These are phyloP conservation scores for Fusarium siculi DNA, from an alignment of 2,329 filamentous ascomycete species.

Conservation along the genomic window DNA sequence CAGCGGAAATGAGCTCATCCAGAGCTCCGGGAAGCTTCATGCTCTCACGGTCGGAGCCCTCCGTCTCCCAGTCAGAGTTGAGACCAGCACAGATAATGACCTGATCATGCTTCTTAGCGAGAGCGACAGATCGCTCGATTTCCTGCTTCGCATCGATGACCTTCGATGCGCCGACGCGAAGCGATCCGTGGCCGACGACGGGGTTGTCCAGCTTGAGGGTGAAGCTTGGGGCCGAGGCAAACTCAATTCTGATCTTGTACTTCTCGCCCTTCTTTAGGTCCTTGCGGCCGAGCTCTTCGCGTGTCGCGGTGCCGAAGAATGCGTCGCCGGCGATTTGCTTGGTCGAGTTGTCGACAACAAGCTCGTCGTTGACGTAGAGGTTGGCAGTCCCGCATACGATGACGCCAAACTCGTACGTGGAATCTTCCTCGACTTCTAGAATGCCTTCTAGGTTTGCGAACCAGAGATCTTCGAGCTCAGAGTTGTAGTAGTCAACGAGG, in stretches of 20 bases:
- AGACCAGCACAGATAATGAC: constrained; percentile 82
- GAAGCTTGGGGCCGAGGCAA: constrained; percentile 67
- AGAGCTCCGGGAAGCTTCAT: constrained; percentile 80
- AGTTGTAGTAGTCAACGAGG: constrained; percentile 62
- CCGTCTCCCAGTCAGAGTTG: constrained; percentile 84
- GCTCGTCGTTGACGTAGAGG: constrained; percentile 69
- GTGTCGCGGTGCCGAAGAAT: constrained; percentile 73
- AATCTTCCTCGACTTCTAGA: constrained; percentile 68
- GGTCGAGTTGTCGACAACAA: constrained; percentile 73
- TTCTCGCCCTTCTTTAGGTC: constrained; percentile 67
- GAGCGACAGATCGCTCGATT: constrained; percentile 72
- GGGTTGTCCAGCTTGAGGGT: constrained; percentile 63
- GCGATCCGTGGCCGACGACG: constrained; percentile 67
- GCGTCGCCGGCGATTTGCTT: constrained; percentile 70
- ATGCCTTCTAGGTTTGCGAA: constrained; percentile 71
- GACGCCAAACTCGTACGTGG: constrained; percentile 72
- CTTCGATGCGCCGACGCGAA: constrained; percentile 70
- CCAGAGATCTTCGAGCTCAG: constrained; percentile 65
- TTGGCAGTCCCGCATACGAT: constrained; percentile 74
- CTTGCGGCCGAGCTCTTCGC: constrained; percentile 70
- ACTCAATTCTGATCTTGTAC: constrained; percentile 69
- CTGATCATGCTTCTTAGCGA: constrained; percentile 77
- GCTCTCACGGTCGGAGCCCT: constrained; percentile 81
- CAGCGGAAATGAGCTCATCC: constrained; percentile 74
- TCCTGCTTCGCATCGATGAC: constrained; percentile 67